Base-by-base conservation (phyloP, 2,329 filamentous ascomycete genomes). In the Trichoderma simmonsii region DNA sequence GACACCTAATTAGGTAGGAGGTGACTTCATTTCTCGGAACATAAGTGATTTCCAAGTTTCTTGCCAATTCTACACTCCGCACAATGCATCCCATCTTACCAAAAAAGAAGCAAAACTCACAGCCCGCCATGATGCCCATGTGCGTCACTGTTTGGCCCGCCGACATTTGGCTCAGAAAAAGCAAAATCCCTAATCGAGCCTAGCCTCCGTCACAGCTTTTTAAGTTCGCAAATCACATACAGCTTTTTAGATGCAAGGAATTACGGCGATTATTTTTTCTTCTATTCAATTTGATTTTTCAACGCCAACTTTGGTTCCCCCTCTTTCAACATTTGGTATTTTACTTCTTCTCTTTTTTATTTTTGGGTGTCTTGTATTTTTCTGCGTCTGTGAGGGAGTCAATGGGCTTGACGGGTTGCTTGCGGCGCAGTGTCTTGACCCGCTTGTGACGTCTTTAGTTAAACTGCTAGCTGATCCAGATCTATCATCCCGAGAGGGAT, bases 81-180 rank as follows among this genome's bases (percentile, higher is more conserved):
- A 9, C 9, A n/a, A 36, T 39, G 36, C 36, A 21, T 51, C n/a
- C 18, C 18, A n/a, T 21, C 43, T 48, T 21, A 11, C 43, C 43
- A 3, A 24, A 54, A 65, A 21, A 75, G 21, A 34, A 48, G 12
- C 6, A 66, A 67, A 15, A 21, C 6, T 26, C 32, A 3, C 48
- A 77, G 76, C 26, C 48, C 48, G n/a, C 28, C 74, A 78, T 78
- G 78, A 78, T 76, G 75, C 72, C 75, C 78, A 79, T 79, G 78
- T 79, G 77, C 78, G 78, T 79, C 78, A 79, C 75, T 73, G 67
- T 69, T 61, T 73, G 62, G 71, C 61, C 39, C 54, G 11, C 54
- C 26, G 56, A 26, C 11, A 21, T 18, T 30, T 21, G 24, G 24
- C 26, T 60, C 21, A 39, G 18, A 30, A 43, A 59, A 59, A 14